These are phyloP conservation scores for Austroboletus novae-zelandiae DNA, from an alignment of 1,284 basidiomycete genomes.

Conservation along the genomic window DNA sequence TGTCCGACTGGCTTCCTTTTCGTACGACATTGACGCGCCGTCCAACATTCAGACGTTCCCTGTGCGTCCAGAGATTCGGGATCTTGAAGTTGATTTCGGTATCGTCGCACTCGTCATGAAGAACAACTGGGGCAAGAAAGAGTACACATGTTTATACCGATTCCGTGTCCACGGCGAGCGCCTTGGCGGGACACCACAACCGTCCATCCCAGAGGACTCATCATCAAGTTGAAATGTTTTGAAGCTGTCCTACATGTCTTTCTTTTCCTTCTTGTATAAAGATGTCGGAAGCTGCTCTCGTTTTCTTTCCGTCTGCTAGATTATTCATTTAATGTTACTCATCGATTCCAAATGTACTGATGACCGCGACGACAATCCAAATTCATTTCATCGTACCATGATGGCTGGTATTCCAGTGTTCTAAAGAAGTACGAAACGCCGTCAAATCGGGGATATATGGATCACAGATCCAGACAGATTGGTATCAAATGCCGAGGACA, in stretches of 20 bases:
- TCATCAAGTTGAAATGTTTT: conserved; percentile 7
- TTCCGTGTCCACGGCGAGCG: conserved; percentile 71
- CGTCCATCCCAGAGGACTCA: conserved; percentile 14
- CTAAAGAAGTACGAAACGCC: neutral
- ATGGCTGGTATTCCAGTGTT: neutral
- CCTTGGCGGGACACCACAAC: conserved; percentile 32
- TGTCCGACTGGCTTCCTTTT: conserved; percentile 75
- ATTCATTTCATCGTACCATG: neutral
- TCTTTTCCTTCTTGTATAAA: neutral
- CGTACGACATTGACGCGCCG: conserved; percentile 71
- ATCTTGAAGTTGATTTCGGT: conserved; percentile 75
- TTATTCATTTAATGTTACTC: conserved; percentile 24
- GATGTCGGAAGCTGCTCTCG: neutral
- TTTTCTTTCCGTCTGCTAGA: conserved; percentile 11
- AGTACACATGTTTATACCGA: conserved; percentile 90
- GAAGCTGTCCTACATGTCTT: conserved; percentile 9
- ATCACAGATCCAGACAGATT: conserved; percentile 1
- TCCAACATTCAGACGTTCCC: conserved; percentile 86
- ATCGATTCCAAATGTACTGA: conserved; percentile 22
- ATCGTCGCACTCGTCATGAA: conserved; percentile 76
- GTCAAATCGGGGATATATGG: neutral
- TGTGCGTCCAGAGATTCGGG: conserved; percentile 62
- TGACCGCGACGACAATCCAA: conserved; percentile 24
- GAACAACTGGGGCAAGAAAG: conserved; percentile 84
- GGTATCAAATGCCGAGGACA: conserved; percentile 2